Conservation (phyloP, 2,329 filamentous ascomycete genomes). For the Botrytis elliptica region DNA sequence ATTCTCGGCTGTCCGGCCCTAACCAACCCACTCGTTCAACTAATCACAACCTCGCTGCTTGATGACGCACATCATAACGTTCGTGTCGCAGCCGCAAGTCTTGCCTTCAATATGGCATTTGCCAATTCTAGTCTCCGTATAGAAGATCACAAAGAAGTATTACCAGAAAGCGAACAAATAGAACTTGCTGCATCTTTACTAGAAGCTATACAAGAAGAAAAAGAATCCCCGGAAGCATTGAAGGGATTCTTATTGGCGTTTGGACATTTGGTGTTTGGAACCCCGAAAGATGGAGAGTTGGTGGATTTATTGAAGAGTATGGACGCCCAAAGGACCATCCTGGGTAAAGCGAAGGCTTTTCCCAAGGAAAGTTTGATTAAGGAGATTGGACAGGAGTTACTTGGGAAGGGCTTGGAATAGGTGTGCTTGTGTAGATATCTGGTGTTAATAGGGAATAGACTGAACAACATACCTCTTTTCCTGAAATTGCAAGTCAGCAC, state of each 20-base stretch:
- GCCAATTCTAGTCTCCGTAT: slow-evolving; percentile 66
- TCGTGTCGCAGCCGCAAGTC: slow-evolving; percentile 75
- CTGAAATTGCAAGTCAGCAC: background rate
- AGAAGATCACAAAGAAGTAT: slow-evolving; percentile 53
- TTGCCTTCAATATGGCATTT: slow-evolving; percentile 79
- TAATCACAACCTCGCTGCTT: slow-evolving; percentile 76
- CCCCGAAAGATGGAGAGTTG: slow-evolving; percentile 70
- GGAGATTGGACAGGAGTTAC: slow-evolving; percentile 47
- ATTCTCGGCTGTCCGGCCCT: slow-evolving; percentile 55
- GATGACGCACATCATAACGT: slow-evolving; percentile 72
- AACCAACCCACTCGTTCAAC: slow-evolving; percentile 58
- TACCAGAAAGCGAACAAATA: slow-evolving; percentile 71
- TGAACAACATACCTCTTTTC: background rate
- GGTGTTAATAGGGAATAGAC: background rate
- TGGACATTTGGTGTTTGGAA: slow-evolving; percentile 72
- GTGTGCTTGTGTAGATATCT: background rate
- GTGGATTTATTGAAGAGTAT: slow-evolving; percentile 75
- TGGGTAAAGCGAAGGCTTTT: slow-evolving; percentile 56
- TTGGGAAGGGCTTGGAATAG: slow-evolving; percentile 39
- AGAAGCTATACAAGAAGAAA: slow-evolving; percentile 65
- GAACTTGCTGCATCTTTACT: slow-evolving; percentile 79
- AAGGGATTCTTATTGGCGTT: slow-evolving; percentile 75
- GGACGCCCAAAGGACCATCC: slow-evolving; percentile 67
- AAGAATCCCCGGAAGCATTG: slow-evolving; percentile 66
- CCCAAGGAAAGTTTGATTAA: slow-evolving; percentile 57